Evolutionary conservation across 108 stramenopile species (phyloP).

Genomic region (Epipyxis sp.): DNA sequence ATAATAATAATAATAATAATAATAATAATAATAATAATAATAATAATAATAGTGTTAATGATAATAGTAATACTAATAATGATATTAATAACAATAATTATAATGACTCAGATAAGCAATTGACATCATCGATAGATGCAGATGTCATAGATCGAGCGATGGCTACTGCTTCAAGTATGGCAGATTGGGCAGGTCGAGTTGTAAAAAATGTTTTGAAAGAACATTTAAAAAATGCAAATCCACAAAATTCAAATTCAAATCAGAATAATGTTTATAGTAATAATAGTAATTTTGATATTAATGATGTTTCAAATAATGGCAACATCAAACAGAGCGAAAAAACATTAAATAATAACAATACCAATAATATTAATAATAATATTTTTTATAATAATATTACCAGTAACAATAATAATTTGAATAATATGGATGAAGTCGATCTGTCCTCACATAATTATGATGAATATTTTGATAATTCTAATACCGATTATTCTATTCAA

Average conservation of each 20-base stretch:
- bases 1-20: too few relatives aligned
- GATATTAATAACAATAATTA: too few relatives aligned
- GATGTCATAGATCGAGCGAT: slow-evolving; percentile 20
- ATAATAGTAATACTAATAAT: too few relatives aligned
- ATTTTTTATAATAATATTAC: not conserved
- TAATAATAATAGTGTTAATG: too few relatives aligned
- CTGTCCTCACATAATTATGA: not conserved
- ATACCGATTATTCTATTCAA: not conserved
- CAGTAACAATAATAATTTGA: not conserved
- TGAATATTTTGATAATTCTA: not conserved
- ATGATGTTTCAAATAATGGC: not conserved
- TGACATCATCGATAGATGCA: not conserved
- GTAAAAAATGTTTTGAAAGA: slow-evolving; percentile 43
- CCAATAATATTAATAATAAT: too few relatives aligned
- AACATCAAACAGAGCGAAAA: not conserved
- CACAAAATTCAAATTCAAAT: not conserved
- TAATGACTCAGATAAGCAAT: too few relatives aligned
- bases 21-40: too few relatives aligned
- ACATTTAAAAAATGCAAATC: slow-evolving; percentile 6
- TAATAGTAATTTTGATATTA: not conserved
- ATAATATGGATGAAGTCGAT: not conserved
- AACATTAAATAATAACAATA: not conserved
- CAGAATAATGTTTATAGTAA: not conserved
- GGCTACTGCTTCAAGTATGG: slow-evolving; percentile 44
- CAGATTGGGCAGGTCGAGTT: slow-evolving; percentile 46